Base-by-base conservation (phyloP, 1,284 basidiomycete species). In the Paramarasmius palmivorus region DNA sequence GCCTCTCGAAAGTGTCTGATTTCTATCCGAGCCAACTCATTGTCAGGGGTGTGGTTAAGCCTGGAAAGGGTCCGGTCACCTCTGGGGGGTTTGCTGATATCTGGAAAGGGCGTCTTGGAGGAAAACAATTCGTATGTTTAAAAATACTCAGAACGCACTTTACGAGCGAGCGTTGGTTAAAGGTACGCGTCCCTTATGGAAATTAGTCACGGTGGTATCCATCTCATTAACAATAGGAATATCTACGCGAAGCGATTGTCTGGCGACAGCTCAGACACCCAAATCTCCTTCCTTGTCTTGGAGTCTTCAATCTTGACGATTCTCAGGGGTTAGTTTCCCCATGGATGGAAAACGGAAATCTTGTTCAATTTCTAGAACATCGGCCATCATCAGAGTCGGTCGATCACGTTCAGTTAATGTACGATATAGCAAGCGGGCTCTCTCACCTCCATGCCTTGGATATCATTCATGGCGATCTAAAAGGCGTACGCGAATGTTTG, bases 321-420 rank as follows among this genome's bases (percentile, higher is more conserved):
- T 36, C 49, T 50, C 49, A 51, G 53, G 19, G n/a, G 29, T 22
- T 52, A 5, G 42, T 52, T 4, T 52, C 50, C 7, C 50, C 50
- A n/a, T 52, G 50, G 50, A 52, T 52, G 50, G 26, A 34, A 15
- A 46, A 52, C 12, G 50, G 50, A 3, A 52, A 39, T 22, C 23
- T 52, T 15, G 9, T 37, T 14, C 14, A 46, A 6, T 52, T 45
- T 19, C 34, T 52, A 12, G 35, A 52, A 15, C n/a, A 12, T 6
- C 17, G 20, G 1, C 38, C 38, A 9, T n/a, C n/a, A n/a, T 7
- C n/a, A 19, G 25, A 46, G 8, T 14, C 20, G 14, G 38, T 35
- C 14, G 23, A 51, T 34, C 49, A 39, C 15, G 23, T 26, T 15
- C 12, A n/a, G 12, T 14, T 51, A 25, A 25, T 29, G 15, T n/a